Evolutionary conservation across 2,329 filamentous ascomycete genomes (phyloP), one percentile per base, ranked within the genome.

Genomic region (Phyllosticta paracitricarpa): DNA sequence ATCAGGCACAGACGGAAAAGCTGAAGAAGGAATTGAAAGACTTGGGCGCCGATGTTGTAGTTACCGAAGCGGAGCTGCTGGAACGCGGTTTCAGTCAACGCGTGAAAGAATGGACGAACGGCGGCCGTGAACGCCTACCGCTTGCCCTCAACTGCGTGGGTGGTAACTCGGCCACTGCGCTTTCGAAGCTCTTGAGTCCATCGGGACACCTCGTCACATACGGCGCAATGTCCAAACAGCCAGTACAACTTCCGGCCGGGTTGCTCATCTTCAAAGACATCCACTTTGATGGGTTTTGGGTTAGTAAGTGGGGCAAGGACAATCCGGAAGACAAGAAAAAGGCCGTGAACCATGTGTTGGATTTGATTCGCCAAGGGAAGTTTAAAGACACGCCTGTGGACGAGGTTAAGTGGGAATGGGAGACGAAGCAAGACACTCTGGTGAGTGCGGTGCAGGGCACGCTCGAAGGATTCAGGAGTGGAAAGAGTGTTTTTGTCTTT

Each of bases 251-350:
- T 64, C 91, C 93, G 0, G 89, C 92, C 0, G 89, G 89, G 0
- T 79, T 95, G 66, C 79, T 97, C 63, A 99, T 99, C 68, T 99
- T 99, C 79, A 94, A 93, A 75, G 86, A 97, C 68, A 81, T 97
- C 58, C 82, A 84, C 58, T 96, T 97, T 70, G 83, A 89, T 64
- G 95, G 94, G 4, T 99, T 97, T 75, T 99, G 94, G 94, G 85
- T 97, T 25, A 94, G 89, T 70, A 85, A 82, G 63, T 97, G 94
- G 93, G 90, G 89, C 56, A 87, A 92, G 71, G 77, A 81, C 64
- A 82, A 97, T 67, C 83, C 86, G 0, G 79, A 81, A 5, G 85
- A 87, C 63, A 95, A 95, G 78, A 83, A 84, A 71, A 82, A 81
- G 70, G 96, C 91, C 54, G 86, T 97, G n/a, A 82, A 88, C 25